Conservation (phyloP, 169 alveolate species). For the Plasmodium inui region DNA sequence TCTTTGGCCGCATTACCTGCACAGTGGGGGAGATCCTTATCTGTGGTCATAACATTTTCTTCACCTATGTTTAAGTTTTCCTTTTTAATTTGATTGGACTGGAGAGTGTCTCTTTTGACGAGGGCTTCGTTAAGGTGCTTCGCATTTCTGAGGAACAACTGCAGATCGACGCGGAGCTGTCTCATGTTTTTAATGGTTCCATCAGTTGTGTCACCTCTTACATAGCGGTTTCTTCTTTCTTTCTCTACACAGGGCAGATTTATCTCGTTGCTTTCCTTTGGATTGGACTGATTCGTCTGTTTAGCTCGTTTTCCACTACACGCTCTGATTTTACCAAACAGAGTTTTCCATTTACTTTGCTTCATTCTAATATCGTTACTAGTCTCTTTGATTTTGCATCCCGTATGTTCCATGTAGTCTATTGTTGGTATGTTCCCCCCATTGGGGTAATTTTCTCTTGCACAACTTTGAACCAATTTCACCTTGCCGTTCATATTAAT, state of each 20-base stretch:
- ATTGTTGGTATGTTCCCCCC: not conserved
- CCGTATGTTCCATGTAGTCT: not conserved
- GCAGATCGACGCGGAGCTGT: not conserved
- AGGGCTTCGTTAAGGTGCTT: not conserved
- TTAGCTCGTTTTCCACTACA: not conserved
- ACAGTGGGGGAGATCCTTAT: not conserved
- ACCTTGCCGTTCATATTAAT: not conserved
- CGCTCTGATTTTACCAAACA: not conserved
- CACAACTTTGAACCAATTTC: not conserved
- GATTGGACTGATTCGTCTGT: not conserved
- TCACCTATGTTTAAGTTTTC: not conserved
- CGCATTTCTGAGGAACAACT: not conserved
- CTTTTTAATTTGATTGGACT: not conserved
- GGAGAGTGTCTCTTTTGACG: not conserved
- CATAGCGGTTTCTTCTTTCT: not conserved
- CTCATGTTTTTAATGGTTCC: not conserved
- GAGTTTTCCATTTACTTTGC: not conserved
- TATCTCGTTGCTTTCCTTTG: not conserved
- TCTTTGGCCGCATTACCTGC: not conserved
- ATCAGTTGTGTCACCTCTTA: not conserved
- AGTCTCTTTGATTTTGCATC: not conserved
- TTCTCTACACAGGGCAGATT: not conserved
- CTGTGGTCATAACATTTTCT: not conserved
- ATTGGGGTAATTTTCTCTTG: not conserved
- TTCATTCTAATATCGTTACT: not conserved